Evolutionary conservation across 2,329 filamentous ascomycete species (phyloP).

Genomic region (Nemania sp.): DNA sequence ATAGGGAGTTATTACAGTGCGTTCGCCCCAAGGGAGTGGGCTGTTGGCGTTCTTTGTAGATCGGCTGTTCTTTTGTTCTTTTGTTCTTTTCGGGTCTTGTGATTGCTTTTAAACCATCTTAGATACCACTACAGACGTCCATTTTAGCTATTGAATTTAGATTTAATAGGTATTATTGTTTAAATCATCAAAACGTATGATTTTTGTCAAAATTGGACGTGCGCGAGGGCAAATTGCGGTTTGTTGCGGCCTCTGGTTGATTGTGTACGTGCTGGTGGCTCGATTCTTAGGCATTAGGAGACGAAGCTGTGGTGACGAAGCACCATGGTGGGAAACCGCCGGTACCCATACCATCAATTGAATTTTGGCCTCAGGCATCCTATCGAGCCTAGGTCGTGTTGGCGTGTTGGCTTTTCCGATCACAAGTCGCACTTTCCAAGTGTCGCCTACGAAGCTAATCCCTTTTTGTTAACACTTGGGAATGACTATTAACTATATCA

Average conservation of each 20-base stretch:
- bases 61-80: conserved; percentile 35
- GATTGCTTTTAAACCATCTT: conserved; percentile 30
- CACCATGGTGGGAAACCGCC: conserved; percentile 32
- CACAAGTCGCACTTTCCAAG: conserved; percentile 19
- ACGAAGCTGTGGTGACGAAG: conserved; percentile 23
- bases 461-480: conserved; percentile 14
- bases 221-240: conserved; percentile 1
- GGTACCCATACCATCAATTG: conserved; percentile 34
- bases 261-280: conserved; percentile 17
- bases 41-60: conserved; percentile 38
- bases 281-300: conserved; percentile 20
- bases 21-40: conserved; percentile 10
- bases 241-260: conserved; percentile 22
- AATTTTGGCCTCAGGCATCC: conserved; percentile 36
- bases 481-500: neutral
- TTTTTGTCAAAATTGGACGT: conserved; percentile 7
- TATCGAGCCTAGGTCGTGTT: conserved; percentile 10
- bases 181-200: conserved; percentile 19
- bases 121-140: conserved; percentile 24
- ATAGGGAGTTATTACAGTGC: conserved; percentile 24
- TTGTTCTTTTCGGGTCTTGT: conserved; percentile 46
- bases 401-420: conserved; percentile 27
- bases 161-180: conserved; percentile 20
- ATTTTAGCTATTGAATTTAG: conserved; percentile 34
- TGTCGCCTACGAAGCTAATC: conserved; percentile 23